Percentiles rank a stretch among this genome's conserved stretches.
These are phyloP conservation scores for Nakazawaea ernobii DNA, from an alignment of 805 yeast species.

Conservation along the genomic window DNA sequence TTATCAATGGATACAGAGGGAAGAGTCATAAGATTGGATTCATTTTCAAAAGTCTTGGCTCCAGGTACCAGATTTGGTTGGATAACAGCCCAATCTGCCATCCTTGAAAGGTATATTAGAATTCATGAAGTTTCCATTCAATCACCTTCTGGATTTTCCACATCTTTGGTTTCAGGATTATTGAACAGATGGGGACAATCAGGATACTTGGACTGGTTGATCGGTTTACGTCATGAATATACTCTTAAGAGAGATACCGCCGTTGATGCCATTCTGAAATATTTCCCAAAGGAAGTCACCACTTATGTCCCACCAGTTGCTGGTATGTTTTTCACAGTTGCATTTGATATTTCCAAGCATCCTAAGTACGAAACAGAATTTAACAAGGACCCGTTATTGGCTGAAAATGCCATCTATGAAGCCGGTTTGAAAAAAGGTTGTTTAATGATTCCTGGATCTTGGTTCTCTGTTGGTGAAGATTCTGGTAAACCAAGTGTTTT, in stretches of 20 bases:
- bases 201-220: constrained; percentile 87
- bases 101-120: constrained; percentile 63
- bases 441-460: constrained; percentile 76
- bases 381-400: constrained; percentile 52
- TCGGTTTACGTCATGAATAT: constrained; percentile 75
- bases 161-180: constrained; percentile 62
- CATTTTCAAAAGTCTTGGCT: constrained; percentile 86
- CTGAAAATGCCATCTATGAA: constrained; percentile 61
- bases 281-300: constrained; percentile 43
- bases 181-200: constrained; percentile 84
- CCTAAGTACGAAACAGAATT: constrained; percentile 61
- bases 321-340: constrained; percentile 81
- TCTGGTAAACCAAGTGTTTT: constrained; percentile 43
- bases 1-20: constrained; percentile 77
- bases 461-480: constrained; percentile 52
- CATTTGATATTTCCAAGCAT: constrained; percentile 72
- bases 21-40: constrained; percentile 82
- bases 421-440: constrained; percentile 54
- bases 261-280: constrained; percentile 62
- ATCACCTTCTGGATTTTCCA: constrained; percentile 76
- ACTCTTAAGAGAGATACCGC: constrained; percentile 85
- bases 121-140: constrained; percentile 80
- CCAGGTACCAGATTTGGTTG: constrained; percentile 90
- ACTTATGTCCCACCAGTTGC: constrained; percentile 61
- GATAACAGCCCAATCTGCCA: constrained; percentile 65